A percentile compares a stretch with the other conserved stretches of the same genome.
phyloP scores from a whole-genome alignment of 371 early-diverging fungal species.

The Lichtheimia hyalospora region DNA sequence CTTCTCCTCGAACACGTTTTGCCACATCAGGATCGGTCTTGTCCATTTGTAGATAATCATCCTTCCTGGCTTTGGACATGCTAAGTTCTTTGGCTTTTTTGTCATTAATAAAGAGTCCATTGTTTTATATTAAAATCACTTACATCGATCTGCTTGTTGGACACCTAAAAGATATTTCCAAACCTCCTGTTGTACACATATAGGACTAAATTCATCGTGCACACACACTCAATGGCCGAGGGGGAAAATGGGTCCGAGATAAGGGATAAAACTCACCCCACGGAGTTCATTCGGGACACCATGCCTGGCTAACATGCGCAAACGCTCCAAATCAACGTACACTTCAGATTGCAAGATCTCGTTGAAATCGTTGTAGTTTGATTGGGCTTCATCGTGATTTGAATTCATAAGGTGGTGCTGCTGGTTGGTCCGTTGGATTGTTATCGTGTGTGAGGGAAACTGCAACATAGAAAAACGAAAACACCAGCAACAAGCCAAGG shows the following conservation, averaged over 20 bases:
- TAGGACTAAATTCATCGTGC: background rate
- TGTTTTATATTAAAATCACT: slow-evolving; percentile 22
- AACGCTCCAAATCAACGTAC: slow-evolving; percentile 81
- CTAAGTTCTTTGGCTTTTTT: slow-evolving; percentile 71
- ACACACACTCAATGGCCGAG: background rate
- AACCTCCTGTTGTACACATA: slow-evolving; percentile 61
- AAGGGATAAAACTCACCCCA: slow-evolving; percentile 57
- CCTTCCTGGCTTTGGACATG: slow-evolving; percentile 61
- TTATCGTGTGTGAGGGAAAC: background rate
- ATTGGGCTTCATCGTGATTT: slow-evolving; percentile 39
- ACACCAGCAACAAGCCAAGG: too few species aligned
- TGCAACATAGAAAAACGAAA: background rate
- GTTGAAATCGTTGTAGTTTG: slow-evolving; percentile 70
- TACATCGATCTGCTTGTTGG: slow-evolving; percentile 84
- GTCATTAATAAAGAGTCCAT: slow-evolving; percentile 2
- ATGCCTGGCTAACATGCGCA: slow-evolving; percentile 77
- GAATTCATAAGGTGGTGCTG: slow-evolving; percentile 10
- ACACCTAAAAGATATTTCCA: slow-evolving; percentile 92
- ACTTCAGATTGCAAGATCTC: slow-evolving; percentile 87
- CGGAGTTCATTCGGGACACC: slow-evolving; percentile 87
- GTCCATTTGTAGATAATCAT: slow-evolving; percentile 75
- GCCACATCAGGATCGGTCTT: slow-evolving; percentile 73
- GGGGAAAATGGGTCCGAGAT: too few species aligned
- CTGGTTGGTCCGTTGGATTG: background rate
- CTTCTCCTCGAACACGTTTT: slow-evolving; percentile 87